Percentiles rank a stretch among this genome's conserved stretches.
Conservation (phyloP, 2,329 filamentous ascomycete genomes). For the Teratosphaeria nubilosa region DNA sequence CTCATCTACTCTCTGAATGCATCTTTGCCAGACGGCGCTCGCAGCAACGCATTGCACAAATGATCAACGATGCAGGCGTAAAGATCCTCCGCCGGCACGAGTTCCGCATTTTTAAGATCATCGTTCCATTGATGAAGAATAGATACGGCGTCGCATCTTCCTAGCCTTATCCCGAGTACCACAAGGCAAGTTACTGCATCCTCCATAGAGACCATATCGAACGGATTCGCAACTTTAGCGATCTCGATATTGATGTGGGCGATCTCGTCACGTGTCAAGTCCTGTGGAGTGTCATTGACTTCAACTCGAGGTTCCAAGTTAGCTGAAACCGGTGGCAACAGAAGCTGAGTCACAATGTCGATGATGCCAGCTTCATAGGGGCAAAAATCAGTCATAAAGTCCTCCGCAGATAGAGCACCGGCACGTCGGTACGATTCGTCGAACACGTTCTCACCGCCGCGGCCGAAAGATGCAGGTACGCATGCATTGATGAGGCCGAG, state of each 20-base stretch:
- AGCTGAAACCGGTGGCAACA: conserved; percentile 2
- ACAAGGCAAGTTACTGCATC: not conserved
- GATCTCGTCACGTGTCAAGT: not conserved
- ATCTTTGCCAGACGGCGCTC: not conserved
- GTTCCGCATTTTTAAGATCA: not conserved
- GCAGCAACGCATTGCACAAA: not conserved
- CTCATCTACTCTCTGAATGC: not conserved
- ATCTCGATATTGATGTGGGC: not conserved
- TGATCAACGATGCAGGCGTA: not conserved
- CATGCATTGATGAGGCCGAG: conserved; percentile 11
- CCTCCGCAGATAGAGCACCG: conserved; percentile 36
- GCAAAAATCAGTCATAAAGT: conserved; percentile 40
- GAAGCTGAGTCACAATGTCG: conserved; percentile 36
- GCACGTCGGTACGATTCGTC: conserved; percentile 47
- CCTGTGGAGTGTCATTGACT: not conserved
- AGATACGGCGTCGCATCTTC: not conserved
- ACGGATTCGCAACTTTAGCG: not conserved
- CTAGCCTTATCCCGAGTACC: not conserved
- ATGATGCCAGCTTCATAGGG: conserved; percentile 46
- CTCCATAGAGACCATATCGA: not conserved
- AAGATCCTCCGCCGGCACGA: not conserved
- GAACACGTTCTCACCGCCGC: conserved; percentile 35
- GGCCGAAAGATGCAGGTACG: conserved; percentile 42
- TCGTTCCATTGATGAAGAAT: not conserved
- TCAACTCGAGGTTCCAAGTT: not conserved